These are phyloP conservation scores for Tylopilus sp. DNA, from an alignment of 768 basidiomycete genomes.

Conservation along the genomic window DNA sequence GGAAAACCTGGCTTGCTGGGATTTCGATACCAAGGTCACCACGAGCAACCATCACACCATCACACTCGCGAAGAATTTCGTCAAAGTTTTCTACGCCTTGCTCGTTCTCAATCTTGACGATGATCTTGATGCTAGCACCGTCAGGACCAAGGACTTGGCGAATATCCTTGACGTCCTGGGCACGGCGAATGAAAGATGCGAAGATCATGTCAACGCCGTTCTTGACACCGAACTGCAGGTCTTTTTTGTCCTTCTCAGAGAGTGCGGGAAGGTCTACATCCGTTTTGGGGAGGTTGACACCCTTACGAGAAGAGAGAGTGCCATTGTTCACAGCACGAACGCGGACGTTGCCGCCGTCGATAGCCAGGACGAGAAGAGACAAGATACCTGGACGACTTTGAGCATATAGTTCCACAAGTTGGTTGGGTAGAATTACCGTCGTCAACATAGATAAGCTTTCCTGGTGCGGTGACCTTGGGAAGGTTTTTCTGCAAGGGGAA, in stretches of 20 bases:
- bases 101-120: conserved; percentile 99
- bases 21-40: conserved; percentile 99
- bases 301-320: conserved; percentile 92
- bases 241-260: conserved; percentile 97
- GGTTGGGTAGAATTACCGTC: conserved; percentile 56
- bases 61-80: conserved; percentile 90
- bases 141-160: conserved; percentile 91
- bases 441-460: conserved; percentile 96
- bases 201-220: conserved; percentile 99
- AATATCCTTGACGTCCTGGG: conserved; percentile 91
- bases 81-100: conserved; percentile 99
- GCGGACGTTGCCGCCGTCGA: conserved; percentile 76
- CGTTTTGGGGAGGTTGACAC: conserved; percentile 98
- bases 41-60: conserved; percentile 99
- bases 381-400: conserved; percentile 54
- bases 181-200: conserved; percentile 97
- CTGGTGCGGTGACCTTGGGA: conserved; percentile 93
- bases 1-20: conserved; percentile 97
- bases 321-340: conserved; percentile 92
- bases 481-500: conserved; percentile 64
- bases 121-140: conserved; percentile 95
- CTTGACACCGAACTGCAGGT: conserved; percentile 90
- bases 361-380: conserved; percentile 86
- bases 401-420: conserved; percentile 1
- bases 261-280: conserved; percentile 96